Percentiles rank a stretch among this genome's conserved stretches.
Evolutionary conservation across 495 filamentous ascomycete genomes (phyloP).

Genomic region (Neurospora pannonica): DNA sequence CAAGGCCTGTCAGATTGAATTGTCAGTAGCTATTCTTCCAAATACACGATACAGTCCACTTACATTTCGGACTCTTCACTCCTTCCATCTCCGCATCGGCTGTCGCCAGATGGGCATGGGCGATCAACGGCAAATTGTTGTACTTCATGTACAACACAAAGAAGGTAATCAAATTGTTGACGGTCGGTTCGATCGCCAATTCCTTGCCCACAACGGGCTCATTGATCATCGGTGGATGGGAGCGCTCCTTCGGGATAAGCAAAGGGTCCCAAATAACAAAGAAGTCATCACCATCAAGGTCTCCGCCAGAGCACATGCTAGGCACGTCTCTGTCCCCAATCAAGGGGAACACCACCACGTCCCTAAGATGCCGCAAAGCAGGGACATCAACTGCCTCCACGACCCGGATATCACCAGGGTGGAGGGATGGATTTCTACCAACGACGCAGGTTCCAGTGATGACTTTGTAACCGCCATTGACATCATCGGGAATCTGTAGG

Average conservation of each 20-base stretch:
- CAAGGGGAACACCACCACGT: constrained; percentile 82
- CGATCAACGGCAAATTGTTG: constrained; percentile 69
- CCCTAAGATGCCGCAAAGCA: constrained; percentile 59
- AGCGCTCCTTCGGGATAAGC: constrained; percentile 61
- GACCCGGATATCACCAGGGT: constrained; percentile 86
- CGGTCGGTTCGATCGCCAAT: constrained; percentile 43
- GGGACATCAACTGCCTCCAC: constrained; percentile 75
- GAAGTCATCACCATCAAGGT: constrained; percentile 94
- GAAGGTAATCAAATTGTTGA: constrained; percentile 66
- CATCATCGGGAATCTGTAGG: constrained; percentile 54
- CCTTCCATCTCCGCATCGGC: constrained; percentile 56
- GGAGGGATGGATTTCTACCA: constrained; percentile 87
- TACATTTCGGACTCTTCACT: constrained; percentile 58
- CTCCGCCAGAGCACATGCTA: constrained; percentile 92
- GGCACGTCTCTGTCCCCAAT: constrained; percentile 76
- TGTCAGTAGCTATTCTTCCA: not conserved
- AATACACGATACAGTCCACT: constrained; percentile 5
- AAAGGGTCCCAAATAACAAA: constrained; percentile 85
- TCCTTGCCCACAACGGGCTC: not conserved
- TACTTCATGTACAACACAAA: constrained; percentile 95
- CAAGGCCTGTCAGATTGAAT: constrained; percentile 32
- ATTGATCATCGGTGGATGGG: constrained; percentile 59
- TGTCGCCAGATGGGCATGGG: constrained; percentile 71
- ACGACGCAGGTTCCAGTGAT: constrained; percentile 75
- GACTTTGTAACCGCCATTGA: constrained; percentile 45